Percentiles rank a stretch among this genome's conserved stretches.
Evolutionary conservation across 2,329 filamentous ascomycete species (phyloP).

Genomic region (Cladosporium halotolerans): DNA sequence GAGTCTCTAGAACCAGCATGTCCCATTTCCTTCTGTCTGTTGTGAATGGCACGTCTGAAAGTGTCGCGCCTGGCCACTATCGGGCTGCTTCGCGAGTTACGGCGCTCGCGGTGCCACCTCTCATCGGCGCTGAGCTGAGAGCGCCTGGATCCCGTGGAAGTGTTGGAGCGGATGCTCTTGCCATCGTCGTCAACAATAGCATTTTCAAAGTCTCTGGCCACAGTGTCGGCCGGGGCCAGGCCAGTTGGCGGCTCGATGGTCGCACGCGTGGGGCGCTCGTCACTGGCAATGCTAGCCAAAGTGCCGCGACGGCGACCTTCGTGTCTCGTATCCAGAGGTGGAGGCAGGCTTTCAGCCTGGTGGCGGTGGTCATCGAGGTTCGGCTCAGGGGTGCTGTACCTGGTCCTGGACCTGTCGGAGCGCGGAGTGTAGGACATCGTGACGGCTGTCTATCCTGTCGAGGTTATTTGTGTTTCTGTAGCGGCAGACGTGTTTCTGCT

Average conservation of each 20-base stretch:
- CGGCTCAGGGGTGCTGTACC: conserved; percentile 67
- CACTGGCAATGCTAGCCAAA: conserved; percentile 57
- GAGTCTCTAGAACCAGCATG: conserved; percentile 24
- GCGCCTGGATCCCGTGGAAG: conserved; percentile 30
- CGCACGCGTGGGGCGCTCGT: conserved; percentile 40
- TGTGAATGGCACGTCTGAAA: conserved; percentile 34
- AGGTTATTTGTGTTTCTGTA: neutral
- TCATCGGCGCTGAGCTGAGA: conserved; percentile 22
- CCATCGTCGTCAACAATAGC: conserved; percentile 76
- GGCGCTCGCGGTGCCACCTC: conserved; percentile 27
- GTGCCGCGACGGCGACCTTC: conserved; percentile 58
- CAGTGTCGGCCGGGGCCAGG: conserved; percentile 33
- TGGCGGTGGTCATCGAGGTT: conserved; percentile 84
- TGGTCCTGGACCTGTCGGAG: conserved; percentile 62
- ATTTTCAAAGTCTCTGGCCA: conserved; percentile 76
- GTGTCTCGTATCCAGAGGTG: conserved; percentile 41
- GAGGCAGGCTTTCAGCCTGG: conserved; percentile 56
- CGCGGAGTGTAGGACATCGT: conserved; percentile 49
- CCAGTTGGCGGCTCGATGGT: conserved; percentile 39
- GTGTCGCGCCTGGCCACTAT: conserved; percentile 36
- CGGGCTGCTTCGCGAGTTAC: conserved; percentile 28
- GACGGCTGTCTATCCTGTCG: conserved; percentile 15
- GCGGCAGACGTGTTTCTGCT: neutral
- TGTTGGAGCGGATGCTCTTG: conserved; percentile 41
- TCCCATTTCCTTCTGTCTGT: conserved; percentile 17